Percentiles rank a stretch among this genome's conserved stretches.
Evolutionary conservation across 352 stramenopile genomes (phyloP).

Genomic region (Phytopythium chamaehyphon): DNA sequence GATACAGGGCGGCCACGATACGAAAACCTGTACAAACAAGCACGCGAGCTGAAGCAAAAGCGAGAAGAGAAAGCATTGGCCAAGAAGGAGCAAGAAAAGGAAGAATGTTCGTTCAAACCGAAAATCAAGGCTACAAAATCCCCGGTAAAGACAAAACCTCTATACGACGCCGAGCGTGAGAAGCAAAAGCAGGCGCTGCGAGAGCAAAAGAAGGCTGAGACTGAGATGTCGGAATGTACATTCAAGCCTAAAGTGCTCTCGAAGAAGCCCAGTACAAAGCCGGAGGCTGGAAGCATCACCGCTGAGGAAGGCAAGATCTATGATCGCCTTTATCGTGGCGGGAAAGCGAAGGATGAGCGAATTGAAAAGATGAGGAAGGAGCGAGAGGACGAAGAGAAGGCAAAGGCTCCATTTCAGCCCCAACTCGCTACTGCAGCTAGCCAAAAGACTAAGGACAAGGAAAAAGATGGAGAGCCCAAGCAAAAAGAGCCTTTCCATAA

Average conservation of each 20-base stretch:
- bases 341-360: slow-evolving; percentile 49
- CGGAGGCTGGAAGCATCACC: slow-evolving; percentile 19
- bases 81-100: slow-evolving; percentile 43
- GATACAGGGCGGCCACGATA: slow-evolving; percentile 39
- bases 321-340: slow-evolving; percentile 68
- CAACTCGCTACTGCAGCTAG: slow-evolving; percentile 32
- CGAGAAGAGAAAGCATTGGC: slow-evolving; percentile 65
- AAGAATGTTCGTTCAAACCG: slow-evolving; percentile 74
- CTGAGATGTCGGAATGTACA: slow-evolving; percentile 57
- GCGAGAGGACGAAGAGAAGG: slow-evolving; percentile 55
- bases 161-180: slow-evolving; percentile 70
- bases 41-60: slow-evolving; percentile 60
- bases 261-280: slow-evolving; percentile 37
- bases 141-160: slow-evolving; percentile 38
- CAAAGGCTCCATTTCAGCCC: slow-evolving; percentile 57
- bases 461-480: slow-evolving; percentile 14
- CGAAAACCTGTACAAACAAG: slow-evolving; percentile 75
- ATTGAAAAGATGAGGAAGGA: slow-evolving; percentile 67
- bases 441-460: slow-evolving; percentile 16
- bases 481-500: slow-evolving; percentile 69
- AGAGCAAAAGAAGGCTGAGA: slow-evolving; percentile 70
- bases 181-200: slow-evolving; percentile 65
- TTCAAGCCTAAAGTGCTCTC: slow-evolving; percentile 62
- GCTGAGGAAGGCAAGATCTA: slow-evolving; percentile 28
- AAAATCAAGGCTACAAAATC: slow-evolving; percentile 69